These are phyloP conservation scores for Tulasnella sp. DNA, from an alignment of 768 basidiomycete genomes.

Conservation along the genomic window DNA sequence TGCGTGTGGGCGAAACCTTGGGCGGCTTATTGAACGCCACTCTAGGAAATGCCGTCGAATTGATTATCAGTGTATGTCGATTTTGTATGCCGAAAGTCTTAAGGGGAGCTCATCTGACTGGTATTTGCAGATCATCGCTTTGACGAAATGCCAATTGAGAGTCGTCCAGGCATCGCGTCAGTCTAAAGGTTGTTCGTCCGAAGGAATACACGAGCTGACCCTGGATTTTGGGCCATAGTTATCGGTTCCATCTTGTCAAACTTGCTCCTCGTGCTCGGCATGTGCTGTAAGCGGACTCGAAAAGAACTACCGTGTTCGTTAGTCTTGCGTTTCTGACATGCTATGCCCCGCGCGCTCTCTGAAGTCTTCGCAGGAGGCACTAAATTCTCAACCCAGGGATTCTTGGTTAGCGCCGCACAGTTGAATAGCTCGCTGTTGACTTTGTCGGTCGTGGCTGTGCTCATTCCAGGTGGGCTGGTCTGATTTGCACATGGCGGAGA, in stretches of 20 bases:
- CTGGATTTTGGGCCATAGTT: constrained; percentile 38
- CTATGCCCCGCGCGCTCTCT: not conserved
- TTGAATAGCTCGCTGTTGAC: constrained; percentile 68
- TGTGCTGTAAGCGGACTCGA: constrained; percentile 47
- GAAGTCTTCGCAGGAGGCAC: constrained; percentile 67
- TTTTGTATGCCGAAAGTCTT: too few species aligned
- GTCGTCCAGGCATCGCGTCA: constrained; percentile 74
- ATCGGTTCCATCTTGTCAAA: constrained; percentile 79
- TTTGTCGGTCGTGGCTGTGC: constrained; percentile 69
- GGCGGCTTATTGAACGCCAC: constrained; percentile 79
- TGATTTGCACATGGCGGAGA: not conserved
- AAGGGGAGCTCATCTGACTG: not conserved
- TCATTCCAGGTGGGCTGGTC: constrained; percentile 47
- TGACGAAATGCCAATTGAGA: constrained; percentile 70
- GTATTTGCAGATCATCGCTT: constrained; percentile 55
- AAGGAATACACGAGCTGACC: not conserved
- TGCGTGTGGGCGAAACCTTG: constrained; percentile 74
- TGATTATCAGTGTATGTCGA: constrained; percentile 62
- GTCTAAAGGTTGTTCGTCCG: constrained; percentile 15
- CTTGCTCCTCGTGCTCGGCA: constrained; percentile 62
- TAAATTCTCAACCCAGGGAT: constrained; percentile 71
- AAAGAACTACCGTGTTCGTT: not conserved
- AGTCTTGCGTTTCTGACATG: not conserved
- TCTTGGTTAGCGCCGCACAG: constrained; percentile 65
- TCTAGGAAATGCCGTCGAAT: constrained; percentile 34